Base-by-base conservation (phyloP, 306 rosid species). In the Pterocarpus santalinus region DNA sequence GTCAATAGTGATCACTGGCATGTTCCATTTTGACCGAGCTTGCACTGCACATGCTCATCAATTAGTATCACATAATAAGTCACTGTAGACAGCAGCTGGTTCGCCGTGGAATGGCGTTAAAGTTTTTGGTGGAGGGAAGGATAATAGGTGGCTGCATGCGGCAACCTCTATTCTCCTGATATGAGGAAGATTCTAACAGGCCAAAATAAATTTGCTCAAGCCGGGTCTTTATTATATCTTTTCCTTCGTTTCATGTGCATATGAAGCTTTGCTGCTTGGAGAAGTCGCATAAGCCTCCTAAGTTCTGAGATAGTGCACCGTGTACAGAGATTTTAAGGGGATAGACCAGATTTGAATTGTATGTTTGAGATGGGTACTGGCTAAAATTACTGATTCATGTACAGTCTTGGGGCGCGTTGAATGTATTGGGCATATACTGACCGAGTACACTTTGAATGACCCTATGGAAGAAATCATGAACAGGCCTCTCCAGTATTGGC, bases 271-370 rank as follows among this genome's bases (percentile, higher is more conserved):
- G 67, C 82, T 76, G 81, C 69, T 70, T 72, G 81, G 77, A 62
- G 82, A 80, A 80, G 85, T 39, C 43, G 82, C 79, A 63, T 80
- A 41, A 73, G 73, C 84, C 81, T 83, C 83, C 81, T 69, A 71
- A 67, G 69, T 74, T 78, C 80, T 47, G 11, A 65, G 62, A 38
- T 58, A 16, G 53, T 47, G 73, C 73, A 77, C 64, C 71, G 65
- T 85, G 90, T 91, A 87, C 85, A 81, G 84, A 71, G 82, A 86
- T 86, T 87, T 73, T 66, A 57, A 55, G 41, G 75, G 78, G 82
- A 65, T 83, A 65, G 82, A 76, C 35, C 75, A 30, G 72, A 72
- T 28, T 67, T 30, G 47, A 68, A 47, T 58, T 81, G 79, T 83
- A 82, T n/a, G 69, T 80, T 47, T 44, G 78, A 66, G 83, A 84